Base-by-base conservation (phyloP, 192 early-diverging fungal species). In the Phlyctochytrium arcticum region DNA sequence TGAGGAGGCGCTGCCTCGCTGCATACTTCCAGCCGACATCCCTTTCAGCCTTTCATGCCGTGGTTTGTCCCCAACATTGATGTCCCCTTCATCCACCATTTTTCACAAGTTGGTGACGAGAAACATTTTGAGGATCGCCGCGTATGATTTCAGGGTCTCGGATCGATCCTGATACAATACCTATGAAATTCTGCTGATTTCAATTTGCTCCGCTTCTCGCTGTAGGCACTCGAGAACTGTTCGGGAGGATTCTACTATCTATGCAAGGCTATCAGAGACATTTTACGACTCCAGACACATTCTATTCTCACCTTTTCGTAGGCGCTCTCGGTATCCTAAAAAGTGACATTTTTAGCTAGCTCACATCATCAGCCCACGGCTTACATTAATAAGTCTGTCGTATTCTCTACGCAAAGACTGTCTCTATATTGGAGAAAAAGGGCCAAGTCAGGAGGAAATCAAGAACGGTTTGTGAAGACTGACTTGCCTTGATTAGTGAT, bases 241-340 rank as follows among this genome's bases (percentile, higher is more conserved):
- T 48, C 60, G 66, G 4, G 66, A 68, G 4, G 66, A 68, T 36
- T 68, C 66, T 0, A 68, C 66, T 29, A 68, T 68, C 27, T 35
- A 57, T 44, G 39, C 21, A n/a, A 17, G 39, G 12, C 39, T 44
- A 19, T 44, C 12, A 12, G 39, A 44, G 21, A n/a, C 2, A n/a
- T 19, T 44, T 44, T 0, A 44, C n/a, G n/a, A n/a, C n/a, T n/a
- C n/a, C n/a, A n/a, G n/a, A 23, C 23, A 33, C 33, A 57, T 57
- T 19, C 39, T 9, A 42, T 42, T 9, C 39, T 21, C 26, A 57
- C 24, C 24, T 61, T 68, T 24, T 33, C 24, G 30, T 68, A 68
- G 9, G 66, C 48, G 17, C 19, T 24, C 48, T 68, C 66, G 3
- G 66, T 68, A 4, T 68, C 66, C 33, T 48, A 12, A 60, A 10